Base-by-base conservation (phyloP, 2,329 filamentous ascomycete species). In the Leptographium radiaticola region DNA sequence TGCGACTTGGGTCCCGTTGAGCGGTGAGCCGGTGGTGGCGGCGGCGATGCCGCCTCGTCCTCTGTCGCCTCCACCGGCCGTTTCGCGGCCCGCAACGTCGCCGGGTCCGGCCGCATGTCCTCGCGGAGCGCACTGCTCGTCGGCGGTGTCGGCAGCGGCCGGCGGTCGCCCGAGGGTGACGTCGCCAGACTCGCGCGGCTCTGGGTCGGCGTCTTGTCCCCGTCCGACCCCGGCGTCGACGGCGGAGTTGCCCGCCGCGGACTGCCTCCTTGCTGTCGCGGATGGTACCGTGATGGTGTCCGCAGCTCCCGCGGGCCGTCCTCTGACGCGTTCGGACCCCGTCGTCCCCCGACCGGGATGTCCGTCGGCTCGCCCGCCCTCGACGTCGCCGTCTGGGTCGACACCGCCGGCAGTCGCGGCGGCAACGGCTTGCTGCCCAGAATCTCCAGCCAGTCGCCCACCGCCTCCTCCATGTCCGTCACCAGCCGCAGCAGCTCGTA, bases 391-490 rank as follows among this genome's bases (percentile, higher is more conserved):
- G 33, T 11, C 7, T 11, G 6, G 7, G 6, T 11, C 11, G 33
- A 6, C 33, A 18, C 16, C 7, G 8, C 34, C 8, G 59, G 57
- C 12, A 56, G 42, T 10, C 54, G 45, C 4, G 60, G 62, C 31
- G 63, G 62, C n/a, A 56, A 44, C 0, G 77, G 79, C 75, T 12
- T 76, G 63, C 70, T 69, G 16, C 77, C 77, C 2, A 97, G 71
- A 68, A 96, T 87, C 42, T 86, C 79, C 40, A 96, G 73, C 93
- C 93, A 98, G 67, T 97, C 93, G 16, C 79, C 71, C 7, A 85
- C 82, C 56, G 89, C 82, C 54, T 87, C 83, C 57, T 89, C 84
- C 63, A 87, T 81, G 52, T 90, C 84, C 3, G 86, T 81, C 11
- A 75, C 79, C 16, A 97, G 73, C n/a, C 81, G 84, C 55, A 97